Evolutionary conservation across 352 stramenopile genomes (phyloP).

Genomic region (Halophytophthora batemanensis): DNA sequence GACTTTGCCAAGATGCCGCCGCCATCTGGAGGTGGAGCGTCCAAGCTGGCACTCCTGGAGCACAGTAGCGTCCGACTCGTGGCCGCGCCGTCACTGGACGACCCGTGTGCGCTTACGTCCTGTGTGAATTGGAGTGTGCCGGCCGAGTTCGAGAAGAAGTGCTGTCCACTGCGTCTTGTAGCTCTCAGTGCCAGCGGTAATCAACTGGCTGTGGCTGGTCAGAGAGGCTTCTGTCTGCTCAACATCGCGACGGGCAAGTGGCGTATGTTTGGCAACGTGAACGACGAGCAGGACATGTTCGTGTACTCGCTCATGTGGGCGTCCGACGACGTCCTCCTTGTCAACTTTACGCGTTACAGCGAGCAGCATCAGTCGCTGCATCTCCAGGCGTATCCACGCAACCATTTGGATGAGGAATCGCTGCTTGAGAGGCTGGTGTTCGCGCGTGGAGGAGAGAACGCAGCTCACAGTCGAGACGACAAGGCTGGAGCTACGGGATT

Average conservation of each 20-base stretch:
- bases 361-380: constrained; percentile 58
- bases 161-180: constrained; percentile 58
- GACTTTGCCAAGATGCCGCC: constrained; percentile 60
- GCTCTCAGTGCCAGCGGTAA: constrained; percentile 51
- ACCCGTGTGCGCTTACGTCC: constrained; percentile 59
- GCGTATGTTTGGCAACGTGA: constrained; percentile 82
- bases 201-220: constrained; percentile 66
- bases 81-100: constrained; percentile 47
- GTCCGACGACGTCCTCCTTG: constrained; percentile 59
- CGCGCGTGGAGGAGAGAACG: constrained; percentile 22
- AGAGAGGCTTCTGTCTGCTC: constrained; percentile 70
- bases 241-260: constrained; percentile 71
- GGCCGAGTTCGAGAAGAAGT: constrained; percentile 54
- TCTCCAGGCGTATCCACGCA: constrained; percentile 65
- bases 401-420: constrained; percentile 72
- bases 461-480: constrained; percentile 10
- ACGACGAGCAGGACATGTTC: constrained; percentile 75
- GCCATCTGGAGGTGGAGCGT: constrained; percentile 36
- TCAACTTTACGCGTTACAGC: constrained; percentile 52
- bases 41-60: constrained; percentile 59
- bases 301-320: constrained; percentile 70
- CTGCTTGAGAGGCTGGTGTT: constrained; percentile 50
- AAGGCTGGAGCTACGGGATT: constrained; percentile 1
- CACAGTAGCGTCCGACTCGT: constrained; percentile 46
- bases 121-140: constrained; percentile 61